phyloP scores from a whole-genome alignment of 352 stramenopile species.

The Pythium plurisporium region DNA sequence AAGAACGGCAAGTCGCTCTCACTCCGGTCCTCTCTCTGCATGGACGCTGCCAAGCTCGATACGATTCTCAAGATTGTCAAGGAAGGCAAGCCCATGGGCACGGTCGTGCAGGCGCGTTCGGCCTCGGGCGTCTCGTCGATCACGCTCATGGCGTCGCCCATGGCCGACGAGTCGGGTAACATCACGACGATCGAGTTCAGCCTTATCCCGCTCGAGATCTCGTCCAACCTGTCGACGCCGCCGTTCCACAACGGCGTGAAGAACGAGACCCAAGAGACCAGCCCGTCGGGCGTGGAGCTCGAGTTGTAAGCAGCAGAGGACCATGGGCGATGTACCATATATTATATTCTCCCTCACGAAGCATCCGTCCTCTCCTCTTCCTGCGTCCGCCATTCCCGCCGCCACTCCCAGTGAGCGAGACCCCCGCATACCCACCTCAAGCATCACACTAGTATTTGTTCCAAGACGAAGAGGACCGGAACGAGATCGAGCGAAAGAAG shows the following conservation, averaged over 20 bases:
- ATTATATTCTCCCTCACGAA: conserved; percentile 16
- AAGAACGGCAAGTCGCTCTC: conserved; percentile 28
- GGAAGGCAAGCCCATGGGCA: conserved; percentile 36
- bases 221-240: conserved; percentile 25
- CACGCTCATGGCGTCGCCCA: conserved; percentile 52
- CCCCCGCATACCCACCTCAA: neutral
- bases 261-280: conserved; percentile 44
- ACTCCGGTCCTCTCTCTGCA: conserved; percentile 40
- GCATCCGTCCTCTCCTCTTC: neutral
- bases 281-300: conserved; percentile 50
- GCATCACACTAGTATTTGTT: conserved; percentile 2
- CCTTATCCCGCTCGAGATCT: conserved; percentile 59
- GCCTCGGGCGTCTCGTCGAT: conserved; percentile 40
- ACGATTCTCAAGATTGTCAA: conserved; percentile 37
- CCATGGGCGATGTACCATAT: conserved; percentile 23
- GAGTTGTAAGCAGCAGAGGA: conserved; percentile 27
- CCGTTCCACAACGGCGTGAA: conserved; percentile 22
- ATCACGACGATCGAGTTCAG: conserved; percentile 55
- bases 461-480: neutral
- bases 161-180: conserved; percentile 54
- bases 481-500: neutral
- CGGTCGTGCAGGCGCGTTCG: conserved; percentile 46
- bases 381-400: neutral
- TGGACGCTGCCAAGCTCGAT: conserved; percentile 49
- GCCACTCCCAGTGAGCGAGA: neutral